phyloP scores from a whole-genome alignment of 208 protist genomes.

The Trichomonas vaginalis region DNA sequence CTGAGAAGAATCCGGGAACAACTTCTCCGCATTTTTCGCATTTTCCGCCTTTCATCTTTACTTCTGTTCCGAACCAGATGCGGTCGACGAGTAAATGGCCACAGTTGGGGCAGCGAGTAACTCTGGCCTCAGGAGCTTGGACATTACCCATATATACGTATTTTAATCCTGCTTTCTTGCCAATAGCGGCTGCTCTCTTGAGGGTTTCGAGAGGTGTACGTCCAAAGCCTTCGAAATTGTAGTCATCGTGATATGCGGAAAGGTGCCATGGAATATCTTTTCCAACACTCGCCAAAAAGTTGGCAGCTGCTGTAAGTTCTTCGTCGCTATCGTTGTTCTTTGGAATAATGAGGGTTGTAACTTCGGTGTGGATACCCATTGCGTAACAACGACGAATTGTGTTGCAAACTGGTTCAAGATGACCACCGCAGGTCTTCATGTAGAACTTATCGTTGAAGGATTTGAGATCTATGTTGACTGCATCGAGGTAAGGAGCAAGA shows the following conservation, averaged over 20 bases:
- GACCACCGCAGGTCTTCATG: neutral
- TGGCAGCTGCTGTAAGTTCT: neutral
- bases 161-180: neutral
- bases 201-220: neutral
- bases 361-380: slow-evolving; percentile 5
- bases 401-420: neutral
- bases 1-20: neutral
- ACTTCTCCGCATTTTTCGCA: neutral
- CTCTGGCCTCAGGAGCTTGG: neutral
- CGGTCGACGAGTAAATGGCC: neutral
- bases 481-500: neutral
- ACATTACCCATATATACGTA: neutral
- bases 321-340: neutral
- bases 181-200: neutral
- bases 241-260: slow-evolving; percentile 12
- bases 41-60: neutral
- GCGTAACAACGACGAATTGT: neutral
- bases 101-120: neutral
- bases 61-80: neutral
- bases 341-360: neutral
- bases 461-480: neutral
- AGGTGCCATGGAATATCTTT: slow-evolving; percentile 3
- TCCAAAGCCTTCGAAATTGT: neutral
- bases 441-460: neutral
- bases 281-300: neutral